phyloP scores from a whole-genome alignment of 2,329 filamentous ascomycete genomes.

The Triangularia verruculosa region DNA sequence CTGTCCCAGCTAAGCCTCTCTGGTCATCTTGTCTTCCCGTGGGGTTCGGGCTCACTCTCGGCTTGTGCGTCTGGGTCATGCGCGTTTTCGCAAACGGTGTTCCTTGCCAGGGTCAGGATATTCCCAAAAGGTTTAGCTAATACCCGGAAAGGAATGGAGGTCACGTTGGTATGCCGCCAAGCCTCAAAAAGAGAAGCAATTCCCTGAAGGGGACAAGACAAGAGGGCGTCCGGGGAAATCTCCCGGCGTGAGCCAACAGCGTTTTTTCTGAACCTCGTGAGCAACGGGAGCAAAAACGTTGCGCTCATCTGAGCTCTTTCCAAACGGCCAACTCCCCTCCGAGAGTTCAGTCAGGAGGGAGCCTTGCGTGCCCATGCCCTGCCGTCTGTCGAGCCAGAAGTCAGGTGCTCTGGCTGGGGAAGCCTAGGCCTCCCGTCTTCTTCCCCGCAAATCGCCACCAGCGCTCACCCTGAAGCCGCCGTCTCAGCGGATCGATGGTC shows the following conservation, averaged over 20 bases:
- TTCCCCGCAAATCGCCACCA: constrained; percentile 31
- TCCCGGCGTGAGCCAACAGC: constrained; percentile 15
- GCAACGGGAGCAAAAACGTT: background rate
- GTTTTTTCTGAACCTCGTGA: constrained; percentile 3
- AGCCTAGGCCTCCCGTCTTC: constrained; percentile 22
- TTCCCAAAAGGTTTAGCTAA: constrained; percentile 21
- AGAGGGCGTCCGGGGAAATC: constrained; percentile 21
- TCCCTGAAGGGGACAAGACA: constrained; percentile 14
- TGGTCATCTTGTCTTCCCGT: constrained; percentile 11
- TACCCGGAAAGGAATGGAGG: constrained; percentile 23
- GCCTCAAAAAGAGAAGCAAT: constrained; percentile 22
- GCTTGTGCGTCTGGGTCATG: constrained; percentile 21
- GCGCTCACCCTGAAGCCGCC: constrained; percentile 11
- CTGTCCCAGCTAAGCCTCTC: constrained; percentile 14
- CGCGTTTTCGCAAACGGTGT: constrained; percentile 25
- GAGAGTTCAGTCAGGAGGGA: constrained; percentile 19
- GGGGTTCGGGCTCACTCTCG: constrained; percentile 19
- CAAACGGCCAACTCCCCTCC: constrained; percentile 23
- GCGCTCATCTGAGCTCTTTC: constrained; percentile 6
- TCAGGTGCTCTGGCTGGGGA: constrained; percentile 27
- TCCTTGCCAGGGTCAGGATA: constrained; percentile 5
- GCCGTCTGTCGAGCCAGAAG: constrained; percentile 22
- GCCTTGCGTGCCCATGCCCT: constrained; percentile 21
- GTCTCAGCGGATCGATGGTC: constrained; percentile 12
- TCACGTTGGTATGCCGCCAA: constrained; percentile 16